Evolutionary conservation across 139 green algal genomes (phyloP).

Genomic region (Monoraphidium neglectum): DNA sequence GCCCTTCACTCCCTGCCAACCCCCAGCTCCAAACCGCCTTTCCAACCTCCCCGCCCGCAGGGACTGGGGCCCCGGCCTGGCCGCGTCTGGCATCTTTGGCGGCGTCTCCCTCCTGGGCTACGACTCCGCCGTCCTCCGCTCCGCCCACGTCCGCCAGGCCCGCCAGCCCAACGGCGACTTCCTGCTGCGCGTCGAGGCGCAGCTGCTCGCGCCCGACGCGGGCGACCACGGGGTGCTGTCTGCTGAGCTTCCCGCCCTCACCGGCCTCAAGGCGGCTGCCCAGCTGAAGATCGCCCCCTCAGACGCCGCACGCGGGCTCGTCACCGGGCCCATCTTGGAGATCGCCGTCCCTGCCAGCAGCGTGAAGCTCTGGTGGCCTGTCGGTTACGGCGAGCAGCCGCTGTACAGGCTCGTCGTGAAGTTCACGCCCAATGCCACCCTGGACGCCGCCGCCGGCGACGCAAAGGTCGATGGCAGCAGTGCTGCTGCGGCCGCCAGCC

Average conservation of each 20-base stretch:
- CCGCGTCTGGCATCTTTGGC: slow-evolving; percentile 52
- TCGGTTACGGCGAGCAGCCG: slow-evolving; percentile 45
- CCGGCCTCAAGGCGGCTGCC: background rate
- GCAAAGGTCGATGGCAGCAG: background rate
- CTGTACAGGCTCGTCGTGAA: slow-evolving; percentile 51
- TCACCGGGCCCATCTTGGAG: slow-evolving; percentile 1
- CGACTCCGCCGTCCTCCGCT: slow-evolving; percentile 18
- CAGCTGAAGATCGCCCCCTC: background rate
- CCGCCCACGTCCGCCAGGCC: slow-evolving; percentile 18
- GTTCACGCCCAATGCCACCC: slow-evolving; percentile 5
- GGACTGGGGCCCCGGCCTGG: slow-evolving; percentile 69
- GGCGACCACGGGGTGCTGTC: slow-evolving; percentile 14
- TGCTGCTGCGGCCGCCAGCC: background rate
- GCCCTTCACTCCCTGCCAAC: background rate
- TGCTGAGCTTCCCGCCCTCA: slow-evolving; percentile 1
- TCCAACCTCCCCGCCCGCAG: slow-evolving; percentile 1
- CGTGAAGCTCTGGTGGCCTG: slow-evolving; percentile 59
- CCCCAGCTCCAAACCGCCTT: background rate
- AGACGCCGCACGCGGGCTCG: background rate
- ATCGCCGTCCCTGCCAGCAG: background rate
- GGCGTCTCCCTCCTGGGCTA: slow-evolving; percentile 37
- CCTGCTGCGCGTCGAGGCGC: slow-evolving; percentile 19
- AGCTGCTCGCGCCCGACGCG: slow-evolving; percentile 8
- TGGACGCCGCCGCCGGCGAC: background rate
- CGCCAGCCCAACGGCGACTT: slow-evolving; percentile 4